Percentiles rank a stretch among this genome's conserved stretches.
Conservation (phyloP, 78 protist species). For the Cavenderia fasciculata region DNA sequence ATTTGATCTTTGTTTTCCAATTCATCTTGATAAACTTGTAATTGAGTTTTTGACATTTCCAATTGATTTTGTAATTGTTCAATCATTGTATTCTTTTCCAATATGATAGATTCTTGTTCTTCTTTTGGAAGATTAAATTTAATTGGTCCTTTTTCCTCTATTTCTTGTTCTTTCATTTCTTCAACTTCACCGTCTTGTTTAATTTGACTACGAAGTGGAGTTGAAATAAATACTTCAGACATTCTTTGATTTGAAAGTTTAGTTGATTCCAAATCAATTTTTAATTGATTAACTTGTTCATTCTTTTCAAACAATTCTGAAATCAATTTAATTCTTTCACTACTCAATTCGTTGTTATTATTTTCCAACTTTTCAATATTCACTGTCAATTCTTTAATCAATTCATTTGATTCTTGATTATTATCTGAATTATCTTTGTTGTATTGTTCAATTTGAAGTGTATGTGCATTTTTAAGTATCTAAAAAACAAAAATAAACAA, state of each 20-base stretch:
- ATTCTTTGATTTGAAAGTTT: neutral
- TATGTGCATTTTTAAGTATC: constrained; percentile 4
- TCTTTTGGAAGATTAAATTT: neutral
- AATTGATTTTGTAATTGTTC: no score
- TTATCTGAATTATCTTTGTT: neutral
- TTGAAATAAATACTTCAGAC: constrained; percentile 21
- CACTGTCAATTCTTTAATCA: neutral
- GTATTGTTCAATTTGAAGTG: neutral
- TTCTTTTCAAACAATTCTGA: constrained; percentile 25
- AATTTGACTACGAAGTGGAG: neutral
- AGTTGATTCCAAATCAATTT: neutral
- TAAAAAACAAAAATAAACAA: neutral
- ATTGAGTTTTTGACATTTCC: neutral
- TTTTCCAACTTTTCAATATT: neutral
- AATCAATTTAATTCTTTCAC: neutral
- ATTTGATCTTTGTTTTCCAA: neutral
- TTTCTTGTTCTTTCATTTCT: neutral
- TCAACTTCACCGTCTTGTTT: neutral
- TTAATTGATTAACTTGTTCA: neutral
- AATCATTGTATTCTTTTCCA: neutral
- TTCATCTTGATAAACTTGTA: neutral
- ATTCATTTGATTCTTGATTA: no score
- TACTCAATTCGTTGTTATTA: neutral
- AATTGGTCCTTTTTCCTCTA: neutral
- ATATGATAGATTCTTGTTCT: neutral